Evolutionary conservation across 2,329 filamentous ascomycete species (phyloP), one percentile per base, ranked within the genome.

Genomic region (Xylaria sp.): DNA sequence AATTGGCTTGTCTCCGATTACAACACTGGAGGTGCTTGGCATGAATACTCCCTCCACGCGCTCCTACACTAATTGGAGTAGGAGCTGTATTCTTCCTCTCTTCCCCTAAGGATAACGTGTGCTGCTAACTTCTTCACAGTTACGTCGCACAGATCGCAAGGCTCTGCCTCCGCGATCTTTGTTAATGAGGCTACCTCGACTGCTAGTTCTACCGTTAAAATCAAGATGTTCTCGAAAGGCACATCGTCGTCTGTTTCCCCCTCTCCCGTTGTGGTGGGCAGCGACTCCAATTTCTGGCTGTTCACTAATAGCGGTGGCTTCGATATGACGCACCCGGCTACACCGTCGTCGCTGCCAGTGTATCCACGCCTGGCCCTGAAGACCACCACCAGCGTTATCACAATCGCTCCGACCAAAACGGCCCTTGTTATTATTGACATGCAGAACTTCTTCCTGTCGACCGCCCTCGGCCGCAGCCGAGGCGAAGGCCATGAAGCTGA

Each of bases 381-480:
- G 12, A 58, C 36, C 13, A 58, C 55, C 3, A 45, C 10, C 41
- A 36, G 25, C n/a, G 25, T 1, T 25, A 23, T 62, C 6, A 55
- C 28, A 4, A 63, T 86, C 39, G 76, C 78, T 20, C 80, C 82
- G 1, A 65, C 72, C 7, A 78, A 77, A 20, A 79, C 81, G 20
- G 84, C 81, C 7, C 76, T 86, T 1, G 78, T 86, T 20, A 79
- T 86, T 23, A 79, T 86, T 48, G 83, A 85, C 76, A 81, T 84
- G 80, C 82, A 85, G 76, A 85, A 85, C 72, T 82, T 80, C 79
- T 84, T 85, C 73, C 77, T 87, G 34, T 53, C 34, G 5, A 20
- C 32, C 20, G 34, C 48, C 20, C 23, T 30, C 79, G 73, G 76
- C 76, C 67, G 60, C 9, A n/a, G 7, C 32, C 76, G 48, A 60